Conservation (phyloP, 257 asterid species). For the Nemophila menziesii region DNA sequence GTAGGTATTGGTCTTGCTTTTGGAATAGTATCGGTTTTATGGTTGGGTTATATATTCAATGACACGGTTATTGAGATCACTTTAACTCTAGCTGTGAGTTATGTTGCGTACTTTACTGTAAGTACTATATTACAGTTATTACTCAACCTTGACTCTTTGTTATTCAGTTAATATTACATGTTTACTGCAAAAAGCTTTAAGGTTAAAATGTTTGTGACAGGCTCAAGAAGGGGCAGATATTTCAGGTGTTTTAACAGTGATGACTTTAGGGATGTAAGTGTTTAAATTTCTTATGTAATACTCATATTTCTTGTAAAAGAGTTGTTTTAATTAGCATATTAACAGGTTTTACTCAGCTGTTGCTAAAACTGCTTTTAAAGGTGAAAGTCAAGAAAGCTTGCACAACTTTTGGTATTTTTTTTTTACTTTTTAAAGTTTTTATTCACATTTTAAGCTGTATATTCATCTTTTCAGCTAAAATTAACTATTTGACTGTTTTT, state of each 20-base stretch:
- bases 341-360: slow-evolving; percentile 88
- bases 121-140: slow-evolving; percentile 21
- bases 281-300: slow-evolving; percentile 10
- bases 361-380: slow-evolving; percentile 94
- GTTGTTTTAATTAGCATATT: slow-evolving; percentile 23
- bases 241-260: slow-evolving; percentile 94
- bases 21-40: slow-evolving; percentile 73
- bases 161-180: neutral
- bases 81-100: slow-evolving; percentile 92
- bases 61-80: slow-evolving; percentile 92
- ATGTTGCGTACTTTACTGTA: slow-evolving; percentile 85
- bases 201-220: slow-evolving; percentile 30
- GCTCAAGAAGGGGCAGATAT: slow-evolving; percentile 67
- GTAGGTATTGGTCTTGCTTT: slow-evolving; percentile 81
- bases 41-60: slow-evolving; percentile 97
- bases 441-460: neutral
- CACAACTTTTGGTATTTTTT: slow-evolving; percentile 78
- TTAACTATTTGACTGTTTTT: slow-evolving; percentile 24
- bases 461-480: slow-evolving; percentile 4
- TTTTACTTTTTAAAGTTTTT: slow-evolving; percentile 8
- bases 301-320: slow-evolving; percentile 16
- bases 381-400: slow-evolving; percentile 85
- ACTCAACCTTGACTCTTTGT: slow-evolving; percentile 12
- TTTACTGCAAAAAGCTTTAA: slow-evolving; percentile 13
- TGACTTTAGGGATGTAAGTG: slow-evolving; percentile 94